Conservation (phyloP, 208 protist species). For the Acanthamoeba castellanii region DNA sequence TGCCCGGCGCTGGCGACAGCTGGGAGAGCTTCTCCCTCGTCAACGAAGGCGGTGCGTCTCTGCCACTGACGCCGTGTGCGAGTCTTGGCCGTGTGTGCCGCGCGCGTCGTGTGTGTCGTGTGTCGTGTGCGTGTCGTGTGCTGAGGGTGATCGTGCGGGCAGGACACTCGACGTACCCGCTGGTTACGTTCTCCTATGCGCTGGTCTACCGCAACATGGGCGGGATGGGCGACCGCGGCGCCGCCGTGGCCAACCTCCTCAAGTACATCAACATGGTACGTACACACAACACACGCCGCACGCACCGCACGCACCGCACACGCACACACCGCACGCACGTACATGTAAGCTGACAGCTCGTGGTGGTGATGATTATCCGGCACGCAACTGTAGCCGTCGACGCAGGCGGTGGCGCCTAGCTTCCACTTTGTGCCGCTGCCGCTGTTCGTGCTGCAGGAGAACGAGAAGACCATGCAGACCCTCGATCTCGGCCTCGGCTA, state of each 20-base stretch:
- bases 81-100: neutral
- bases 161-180: conserved; percentile 30
- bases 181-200: conserved; percentile 36
- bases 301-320: neutral
- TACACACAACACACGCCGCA: neutral
- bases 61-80: neutral
- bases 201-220: neutral
- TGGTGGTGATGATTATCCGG: too few species aligned
- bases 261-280: conserved; percentile 16
- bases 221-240: neutral
- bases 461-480: neutral
- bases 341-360: neutral
- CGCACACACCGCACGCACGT: neutral
- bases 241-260: conserved; percentile 10
- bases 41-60: neutral
- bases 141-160: neutral
- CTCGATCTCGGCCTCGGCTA: neutral
- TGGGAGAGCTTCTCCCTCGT: conserved; percentile 11
- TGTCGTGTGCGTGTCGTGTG: neutral
- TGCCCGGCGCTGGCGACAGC: neutral
- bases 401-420: neutral
- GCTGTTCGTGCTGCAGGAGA: neutral
- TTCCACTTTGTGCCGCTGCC: conserved; percentile 43
- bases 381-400: neutral
- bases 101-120: neutral